Evolutionary conservation across 495 filamentous ascomycete genomes (phyloP).

Genomic region (Xylaria scruposa): DNA sequence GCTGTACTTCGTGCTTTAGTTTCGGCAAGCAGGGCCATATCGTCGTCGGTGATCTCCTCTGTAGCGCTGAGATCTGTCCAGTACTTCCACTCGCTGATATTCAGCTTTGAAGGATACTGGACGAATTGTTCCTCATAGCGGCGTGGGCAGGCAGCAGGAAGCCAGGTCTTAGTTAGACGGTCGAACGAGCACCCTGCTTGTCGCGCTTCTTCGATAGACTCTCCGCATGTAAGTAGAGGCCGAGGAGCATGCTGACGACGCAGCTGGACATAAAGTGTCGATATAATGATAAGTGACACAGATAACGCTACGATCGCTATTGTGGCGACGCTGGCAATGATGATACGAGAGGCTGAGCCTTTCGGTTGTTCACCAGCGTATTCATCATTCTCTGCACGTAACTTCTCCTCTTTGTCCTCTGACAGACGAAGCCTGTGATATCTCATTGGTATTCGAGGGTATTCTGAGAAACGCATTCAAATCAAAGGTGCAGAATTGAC

Average conservation of each 20-base stretch:
- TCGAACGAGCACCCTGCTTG: conserved; percentile 4
- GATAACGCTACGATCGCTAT: background rate
- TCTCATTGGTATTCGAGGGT: background rate
- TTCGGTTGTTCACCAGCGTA: background rate
- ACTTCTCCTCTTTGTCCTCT: background rate
- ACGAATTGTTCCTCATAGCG: conserved; percentile 1
- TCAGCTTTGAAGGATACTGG: background rate
- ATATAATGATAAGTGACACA: background rate
- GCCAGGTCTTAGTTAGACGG: conserved; percentile 9
- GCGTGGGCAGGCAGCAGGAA: background rate
- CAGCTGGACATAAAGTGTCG: background rate
- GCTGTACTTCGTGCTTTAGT: background rate
- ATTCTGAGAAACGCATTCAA: background rate
- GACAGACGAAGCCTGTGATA: conserved; percentile 4
- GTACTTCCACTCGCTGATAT: background rate
- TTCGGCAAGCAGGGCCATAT: background rate
- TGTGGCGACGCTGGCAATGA: background rate
- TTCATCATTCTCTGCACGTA: background rate
- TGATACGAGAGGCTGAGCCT: background rate
- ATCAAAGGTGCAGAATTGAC: background rate
- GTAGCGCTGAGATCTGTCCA: background rate
- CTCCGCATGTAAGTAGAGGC: background rate
- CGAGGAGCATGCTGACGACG: background rate
- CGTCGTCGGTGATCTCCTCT: conserved; percentile 5
- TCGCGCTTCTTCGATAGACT: background rate